A percentile compares a stretch with the other conserved stretches of the same genome.
Evolutionary conservation across 2,329 filamentous ascomycete genomes (phyloP).

Genomic region (Colletotrichum trifolii): DNA sequence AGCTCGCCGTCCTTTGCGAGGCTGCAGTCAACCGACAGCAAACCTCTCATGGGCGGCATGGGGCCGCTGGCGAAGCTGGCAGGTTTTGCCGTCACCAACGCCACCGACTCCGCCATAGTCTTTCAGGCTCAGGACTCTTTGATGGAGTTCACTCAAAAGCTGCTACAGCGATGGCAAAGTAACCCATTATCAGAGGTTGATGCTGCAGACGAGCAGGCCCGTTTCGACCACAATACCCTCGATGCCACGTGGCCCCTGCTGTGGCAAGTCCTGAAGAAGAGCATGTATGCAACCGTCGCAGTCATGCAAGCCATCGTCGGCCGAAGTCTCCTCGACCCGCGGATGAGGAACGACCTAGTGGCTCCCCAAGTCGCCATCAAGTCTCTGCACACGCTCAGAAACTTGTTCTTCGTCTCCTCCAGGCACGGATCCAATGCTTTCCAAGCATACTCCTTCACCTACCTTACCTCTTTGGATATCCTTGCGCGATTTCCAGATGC

Average conservation of each 20-base stretch:
- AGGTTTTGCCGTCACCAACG: conserved; percentile 71
- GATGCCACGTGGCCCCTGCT: conserved; percentile 75
- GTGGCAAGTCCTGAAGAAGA: conserved; percentile 80
- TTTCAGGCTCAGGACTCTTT: conserved; percentile 70
- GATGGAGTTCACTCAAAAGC: conserved; percentile 71
- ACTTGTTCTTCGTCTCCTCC: conserved; percentile 84
- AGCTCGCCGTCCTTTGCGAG: conserved; percentile 69
- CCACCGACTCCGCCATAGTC: conserved; percentile 55
- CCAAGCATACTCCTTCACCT: conserved; percentile 86
- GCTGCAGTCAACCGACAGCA: conserved; percentile 67
- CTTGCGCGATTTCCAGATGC: conserved; percentile 76
- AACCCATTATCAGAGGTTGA: conserved; percentile 81
- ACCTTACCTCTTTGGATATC: conserved; percentile 84
- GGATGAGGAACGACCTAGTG: conserved; percentile 53
- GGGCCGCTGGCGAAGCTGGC: conserved; percentile 75
- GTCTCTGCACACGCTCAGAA: conserved; percentile 78
- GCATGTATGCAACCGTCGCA: conserved; percentile 80
- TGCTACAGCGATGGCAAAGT: conserved; percentile 79
- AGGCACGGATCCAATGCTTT: conserved; percentile 79
- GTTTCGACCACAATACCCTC: conserved; percentile 73
- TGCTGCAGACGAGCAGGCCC: conserved; percentile 70
- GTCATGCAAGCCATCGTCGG: conserved; percentile 79
- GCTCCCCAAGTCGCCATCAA: conserved; percentile 77
- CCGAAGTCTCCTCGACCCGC: conserved; percentile 65
- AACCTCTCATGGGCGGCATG: conserved; percentile 73